Conservation (phyloP, 2,329 filamentous ascomycete genomes). For the Talaromyces piceae region DNA sequence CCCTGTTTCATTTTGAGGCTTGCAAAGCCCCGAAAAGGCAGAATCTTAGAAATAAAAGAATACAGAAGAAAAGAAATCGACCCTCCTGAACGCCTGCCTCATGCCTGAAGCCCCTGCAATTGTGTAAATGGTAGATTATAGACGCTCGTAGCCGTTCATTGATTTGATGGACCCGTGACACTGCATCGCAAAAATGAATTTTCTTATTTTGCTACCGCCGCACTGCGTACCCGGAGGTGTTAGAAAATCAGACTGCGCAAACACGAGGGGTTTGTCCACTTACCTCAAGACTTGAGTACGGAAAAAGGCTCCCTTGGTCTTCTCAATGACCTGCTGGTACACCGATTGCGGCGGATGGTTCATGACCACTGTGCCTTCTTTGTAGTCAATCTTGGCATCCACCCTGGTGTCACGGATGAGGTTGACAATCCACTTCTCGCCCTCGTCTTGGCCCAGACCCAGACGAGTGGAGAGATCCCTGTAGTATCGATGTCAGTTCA, state of each 20-base stretch:
- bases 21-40: neutral
- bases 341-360: constrained; percentile 98
- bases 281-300: constrained; percentile 83
- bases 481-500: constrained; percentile 14
- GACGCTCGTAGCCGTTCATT: neutral
- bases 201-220: constrained; percentile 45
- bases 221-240: constrained; percentile 25
- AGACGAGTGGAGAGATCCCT: constrained; percentile 85
- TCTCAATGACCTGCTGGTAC: constrained; percentile 98
- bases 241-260: constrained; percentile 10
- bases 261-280: neutral
- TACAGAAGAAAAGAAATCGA: constrained; percentile 23
- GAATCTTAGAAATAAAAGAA: constrained; percentile 12
- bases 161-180: neutral
- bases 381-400: constrained; percentile 98
- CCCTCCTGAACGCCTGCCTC: constrained; percentile 38
- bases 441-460: constrained; percentile 85
- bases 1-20: no score
- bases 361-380: constrained; percentile 98
- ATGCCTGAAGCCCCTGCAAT: constrained; percentile 26
- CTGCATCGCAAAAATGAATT: constrained; percentile 7
- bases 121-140: constrained; percentile 14
- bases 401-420: constrained; percentile 95
- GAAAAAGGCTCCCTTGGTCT: constrained; percentile 98
- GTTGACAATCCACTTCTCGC: constrained; percentile 99